These are phyloP conservation scores for Tulasnella sp. DNA, from an alignment of 768 basidiomycete species.

Conservation along the genomic window DNA sequence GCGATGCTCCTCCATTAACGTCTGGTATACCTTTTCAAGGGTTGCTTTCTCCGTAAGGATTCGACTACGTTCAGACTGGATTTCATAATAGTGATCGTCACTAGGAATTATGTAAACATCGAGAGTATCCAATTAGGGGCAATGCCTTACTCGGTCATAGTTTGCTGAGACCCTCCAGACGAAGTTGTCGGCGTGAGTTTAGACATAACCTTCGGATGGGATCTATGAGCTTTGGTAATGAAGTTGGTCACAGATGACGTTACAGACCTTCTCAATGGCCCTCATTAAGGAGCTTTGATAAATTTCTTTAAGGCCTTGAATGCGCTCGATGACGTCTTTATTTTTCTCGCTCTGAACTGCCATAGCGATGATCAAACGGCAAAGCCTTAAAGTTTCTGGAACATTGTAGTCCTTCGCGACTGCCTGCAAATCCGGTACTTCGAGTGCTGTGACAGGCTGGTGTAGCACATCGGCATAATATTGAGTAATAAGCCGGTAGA, in stretches of 20 bases:
- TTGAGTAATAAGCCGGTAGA: constrained; percentile 80
- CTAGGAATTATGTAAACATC: constrained; percentile 28
- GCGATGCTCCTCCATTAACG: constrained; percentile 63
- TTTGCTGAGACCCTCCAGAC: constrained; percentile 37
- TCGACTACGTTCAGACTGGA: constrained; percentile 68
- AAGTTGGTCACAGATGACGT: not conserved
- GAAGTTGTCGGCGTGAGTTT: constrained; percentile 50
- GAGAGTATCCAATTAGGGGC: constrained; percentile 13
- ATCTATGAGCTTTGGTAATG: not conserved
- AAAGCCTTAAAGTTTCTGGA: constrained; percentile 55
- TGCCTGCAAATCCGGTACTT: constrained; percentile 78
- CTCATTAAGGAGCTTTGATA: constrained; percentile 87
- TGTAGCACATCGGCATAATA: constrained; percentile 77
- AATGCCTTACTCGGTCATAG: constrained; percentile 65
- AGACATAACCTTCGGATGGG: constrained; percentile 49
- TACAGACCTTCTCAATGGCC: constrained; percentile 76
- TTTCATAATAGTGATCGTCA: constrained; percentile 79
- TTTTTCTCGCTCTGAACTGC: constrained; percentile 83
- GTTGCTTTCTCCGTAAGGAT: constrained; percentile 77
- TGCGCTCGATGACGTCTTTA: constrained; percentile 77
- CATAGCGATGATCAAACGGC: constrained; percentile 70
- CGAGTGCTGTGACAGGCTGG: constrained; percentile 53
- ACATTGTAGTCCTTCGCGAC: constrained; percentile 67
- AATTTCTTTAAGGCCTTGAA: constrained; percentile 66
- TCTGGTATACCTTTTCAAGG: constrained; percentile 66